Percentiles rank a stretch among this genome's conserved stretches.
These are phyloP conservation scores for Luffa acutangula DNA, from an alignment of 306 rosid species.

Conservation along the genomic window DNA sequence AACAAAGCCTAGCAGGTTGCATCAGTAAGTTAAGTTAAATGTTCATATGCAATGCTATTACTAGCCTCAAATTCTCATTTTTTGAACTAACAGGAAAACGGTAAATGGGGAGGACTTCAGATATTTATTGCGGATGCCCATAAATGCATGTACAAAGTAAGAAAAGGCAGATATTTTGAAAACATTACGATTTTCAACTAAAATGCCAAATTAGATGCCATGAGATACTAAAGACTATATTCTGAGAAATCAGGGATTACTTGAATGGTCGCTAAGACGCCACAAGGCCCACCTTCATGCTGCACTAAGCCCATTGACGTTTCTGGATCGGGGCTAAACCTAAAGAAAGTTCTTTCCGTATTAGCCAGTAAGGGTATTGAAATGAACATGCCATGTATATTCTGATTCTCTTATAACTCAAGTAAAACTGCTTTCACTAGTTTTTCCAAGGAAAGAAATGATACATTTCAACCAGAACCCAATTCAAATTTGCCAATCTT, in stretches of 20 bases:
- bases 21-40: background rate
- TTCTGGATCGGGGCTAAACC: slow-evolving; percentile 79
- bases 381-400: slow-evolving; percentile 5
- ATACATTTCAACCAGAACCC: background rate
- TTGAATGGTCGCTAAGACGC: slow-evolving; percentile 96
- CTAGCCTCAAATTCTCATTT: background rate
- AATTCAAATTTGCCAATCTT: background rate
- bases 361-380: slow-evolving; percentile 25
- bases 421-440: background rate
- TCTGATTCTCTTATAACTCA: background rate
- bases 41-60: background rate
- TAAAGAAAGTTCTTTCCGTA: slow-evolving; percentile 25
- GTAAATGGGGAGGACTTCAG: background rate
- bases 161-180: background rate
- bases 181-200: background rate
- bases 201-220: slow-evolving; percentile 5
- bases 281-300: slow-evolving; percentile 99
- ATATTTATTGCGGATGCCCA: background rate
- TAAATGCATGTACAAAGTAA: background rate
- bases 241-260: slow-evolving; percentile 42
- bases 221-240: background rate
- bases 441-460: background rate
- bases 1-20: background rate
- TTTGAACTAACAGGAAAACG: background rate
- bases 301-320: slow-evolving; percentile 97